phyloP scores from a whole-genome alignment of 352 stramenopile genomes.

The Globisporangium uncinulatum region DNA sequence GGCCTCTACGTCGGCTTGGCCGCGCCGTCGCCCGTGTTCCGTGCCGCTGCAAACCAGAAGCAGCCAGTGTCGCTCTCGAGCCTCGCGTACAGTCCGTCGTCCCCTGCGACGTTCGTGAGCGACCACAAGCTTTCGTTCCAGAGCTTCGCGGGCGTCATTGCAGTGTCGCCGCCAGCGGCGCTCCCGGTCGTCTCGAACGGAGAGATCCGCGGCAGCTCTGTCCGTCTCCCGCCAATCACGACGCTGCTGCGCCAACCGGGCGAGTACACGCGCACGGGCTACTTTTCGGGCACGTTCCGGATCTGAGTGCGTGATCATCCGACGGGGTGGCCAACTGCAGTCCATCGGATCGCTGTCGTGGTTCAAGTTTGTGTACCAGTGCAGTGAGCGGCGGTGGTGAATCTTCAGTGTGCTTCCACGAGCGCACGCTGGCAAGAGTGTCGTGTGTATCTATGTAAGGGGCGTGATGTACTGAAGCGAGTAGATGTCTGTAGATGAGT shows the following conservation, averaged over 20 bases:
- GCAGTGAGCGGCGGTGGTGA: background rate
- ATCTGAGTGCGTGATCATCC: no score
- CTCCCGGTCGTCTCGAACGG: constrained; percentile 12
- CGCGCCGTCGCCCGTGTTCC: constrained; percentile 21
- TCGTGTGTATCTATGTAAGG: background rate
- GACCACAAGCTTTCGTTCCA: constrained; percentile 7
- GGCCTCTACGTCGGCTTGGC: constrained; percentile 14
- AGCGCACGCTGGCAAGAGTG: no score
- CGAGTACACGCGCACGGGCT: constrained; percentile 8
- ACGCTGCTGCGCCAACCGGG: constrained; percentile 37
- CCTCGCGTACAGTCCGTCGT: constrained; percentile 9
- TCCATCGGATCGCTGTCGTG: no score
- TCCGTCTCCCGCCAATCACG: constrained; percentile 52
- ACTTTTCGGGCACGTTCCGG: constrained; percentile 17
- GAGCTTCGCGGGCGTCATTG: constrained; percentile 3
- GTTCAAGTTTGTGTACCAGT: background rate
- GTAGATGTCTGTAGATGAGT: no score
- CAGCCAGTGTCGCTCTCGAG: constrained; percentile 4
- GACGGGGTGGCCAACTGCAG: no score
- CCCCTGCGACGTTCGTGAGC: background rate
- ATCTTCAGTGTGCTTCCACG: background rate
- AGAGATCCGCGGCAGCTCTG: constrained; percentile 14
- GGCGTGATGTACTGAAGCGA: no score
- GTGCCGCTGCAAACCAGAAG: constrained; percentile 6
- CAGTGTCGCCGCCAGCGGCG: constrained; percentile 1